phyloP scores from a whole-genome alignment of 139 green algal genomes.

The Chlamydomonas urium region DNA sequence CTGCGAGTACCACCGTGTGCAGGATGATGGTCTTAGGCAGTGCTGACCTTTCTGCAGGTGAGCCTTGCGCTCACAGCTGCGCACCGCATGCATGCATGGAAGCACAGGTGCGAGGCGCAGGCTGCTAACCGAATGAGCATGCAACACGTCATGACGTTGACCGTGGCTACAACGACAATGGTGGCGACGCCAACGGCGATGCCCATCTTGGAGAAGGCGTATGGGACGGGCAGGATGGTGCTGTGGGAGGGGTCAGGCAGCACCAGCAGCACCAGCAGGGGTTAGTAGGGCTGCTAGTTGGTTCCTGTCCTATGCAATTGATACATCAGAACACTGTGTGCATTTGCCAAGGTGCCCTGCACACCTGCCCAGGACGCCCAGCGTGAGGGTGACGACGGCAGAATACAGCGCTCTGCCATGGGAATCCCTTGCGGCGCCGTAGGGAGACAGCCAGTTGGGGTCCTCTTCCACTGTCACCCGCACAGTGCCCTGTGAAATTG shows the following conservation, averaged over 20 bases:
- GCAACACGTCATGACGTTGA: conserved; percentile 60
- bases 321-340: conserved; percentile 8
- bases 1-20: too few relatives aligned
- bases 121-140: conserved; percentile 17
- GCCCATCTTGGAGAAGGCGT: conserved; percentile 65
- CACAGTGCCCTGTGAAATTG: too few relatives aligned
- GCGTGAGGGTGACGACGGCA: conserved; percentile 31
- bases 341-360: not conserved
- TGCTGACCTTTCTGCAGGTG: too few relatives aligned
- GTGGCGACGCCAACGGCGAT: conserved; percentile 49
- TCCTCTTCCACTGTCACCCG: conserved; percentile 23
- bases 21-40: too few relatives aligned
- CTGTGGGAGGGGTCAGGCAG: conserved; percentile 25
- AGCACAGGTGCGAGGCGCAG: too few relatives aligned
- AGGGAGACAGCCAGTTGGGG: conserved; percentile 3
- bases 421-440: conserved; percentile 8
- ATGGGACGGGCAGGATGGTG: conserved; percentile 71
- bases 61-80: too few relatives aligned
- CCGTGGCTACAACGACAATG: conserved; percentile 50
- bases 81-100: too few relatives aligned
- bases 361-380: conserved; percentile 40
- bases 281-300: not conserved
- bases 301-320: too few relatives aligned
- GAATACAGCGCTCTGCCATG: conserved; percentile 21
- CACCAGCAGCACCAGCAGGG: not conserved